phyloP scores from a whole-genome alignment of 2,329 filamentous ascomycete genomes.

The Setomelanomma holmii region DNA sequence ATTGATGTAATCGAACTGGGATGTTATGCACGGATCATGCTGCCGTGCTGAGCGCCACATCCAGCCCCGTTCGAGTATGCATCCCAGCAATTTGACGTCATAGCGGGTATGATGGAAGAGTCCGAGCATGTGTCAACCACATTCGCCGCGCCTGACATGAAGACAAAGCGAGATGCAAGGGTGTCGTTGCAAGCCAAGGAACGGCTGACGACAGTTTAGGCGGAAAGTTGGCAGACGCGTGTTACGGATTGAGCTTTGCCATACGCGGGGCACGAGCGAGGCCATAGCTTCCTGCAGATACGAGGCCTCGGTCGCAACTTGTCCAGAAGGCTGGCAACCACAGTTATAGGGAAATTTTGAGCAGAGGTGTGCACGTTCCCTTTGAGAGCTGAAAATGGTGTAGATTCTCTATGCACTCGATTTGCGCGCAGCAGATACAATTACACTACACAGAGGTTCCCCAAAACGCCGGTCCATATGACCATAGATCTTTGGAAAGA shows the following conservation, averaged over 20 bases:
- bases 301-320: too few species aligned
- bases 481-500: constrained; percentile 15
- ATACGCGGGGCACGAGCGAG: constrained; percentile 9
- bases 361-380: neutral
- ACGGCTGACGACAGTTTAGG: constrained; percentile 24
- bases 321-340: too few species aligned
- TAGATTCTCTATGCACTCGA: neutral
- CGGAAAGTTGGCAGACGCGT: constrained; percentile 31
- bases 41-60: constrained; percentile 15
- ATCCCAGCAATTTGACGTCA: constrained; percentile 33
- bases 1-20: constrained; percentile 37
- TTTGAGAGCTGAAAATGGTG: constrained; percentile 1
- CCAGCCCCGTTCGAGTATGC: constrained; percentile 6
- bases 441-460: constrained; percentile 29
- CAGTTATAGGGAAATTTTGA: too few species aligned
- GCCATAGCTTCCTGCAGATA: constrained; percentile 20
- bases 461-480: constrained; percentile 33
- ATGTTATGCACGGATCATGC: constrained; percentile 21
- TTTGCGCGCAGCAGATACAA: constrained; percentile 25
- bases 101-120: constrained; percentile 3
- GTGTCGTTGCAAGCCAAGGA: constrained; percentile 9
- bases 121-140: constrained; percentile 3
- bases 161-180: constrained; percentile 6
- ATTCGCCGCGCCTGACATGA: constrained; percentile 5
- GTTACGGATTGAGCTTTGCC: neutral